Evolutionary conservation across 2,329 filamentous ascomycete genomes (phyloP).

Genomic region (Aspergillus eucalypticola): DNA sequence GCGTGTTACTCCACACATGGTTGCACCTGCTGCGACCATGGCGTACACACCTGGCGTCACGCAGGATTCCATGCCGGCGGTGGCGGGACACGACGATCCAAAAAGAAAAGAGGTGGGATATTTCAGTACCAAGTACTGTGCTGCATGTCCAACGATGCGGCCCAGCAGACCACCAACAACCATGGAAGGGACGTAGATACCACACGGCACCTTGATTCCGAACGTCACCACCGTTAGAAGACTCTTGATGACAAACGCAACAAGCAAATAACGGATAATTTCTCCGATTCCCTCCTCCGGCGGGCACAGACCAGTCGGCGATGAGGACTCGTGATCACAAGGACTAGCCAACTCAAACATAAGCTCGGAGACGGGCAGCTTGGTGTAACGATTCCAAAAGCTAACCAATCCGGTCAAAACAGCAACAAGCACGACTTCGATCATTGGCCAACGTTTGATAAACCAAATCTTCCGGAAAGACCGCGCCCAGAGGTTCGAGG

Average conservation of each 20-base stretch:
- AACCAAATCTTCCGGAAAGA: slow-evolving; percentile 77
- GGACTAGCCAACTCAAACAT: slow-evolving; percentile 88
- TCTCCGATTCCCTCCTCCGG: slow-evolving; percentile 72
- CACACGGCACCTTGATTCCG: slow-evolving; percentile 92
- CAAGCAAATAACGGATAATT: slow-evolving; percentile 69
- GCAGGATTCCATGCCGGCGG: slow-evolving; percentile 71
- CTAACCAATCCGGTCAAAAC: slow-evolving; percentile 79
- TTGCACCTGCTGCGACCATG: slow-evolving; percentile 88
- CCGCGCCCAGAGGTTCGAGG: slow-evolving; percentile 83
- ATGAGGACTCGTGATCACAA: slow-evolving; percentile 67
- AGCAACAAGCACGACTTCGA: slow-evolving; percentile 88
- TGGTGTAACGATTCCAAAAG: slow-evolving; percentile 93
- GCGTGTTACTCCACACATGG: slow-evolving; percentile 96
- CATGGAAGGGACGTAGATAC: slow-evolving; percentile 98
- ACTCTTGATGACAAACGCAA: slow-evolving; percentile 87
- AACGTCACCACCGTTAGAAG: slow-evolving; percentile 88
- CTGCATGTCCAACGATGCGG: slow-evolving; percentile 78
- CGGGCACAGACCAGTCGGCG: slow-evolving; percentile 78
- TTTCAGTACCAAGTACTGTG: slow-evolving; percentile 76
- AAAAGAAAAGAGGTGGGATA: slow-evolving; percentile 74
- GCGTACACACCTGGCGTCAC: slow-evolving; percentile 97
- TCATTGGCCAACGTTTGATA: slow-evolving; percentile 79
- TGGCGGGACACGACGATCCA: slow-evolving; percentile 65
- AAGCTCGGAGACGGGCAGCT: slow-evolving; percentile 84
- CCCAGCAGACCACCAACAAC: slow-evolving; percentile 93